phyloP scores from a whole-genome alignment of 805 yeast genomes.

The Wickerhamiella domercqiae region DNA sequence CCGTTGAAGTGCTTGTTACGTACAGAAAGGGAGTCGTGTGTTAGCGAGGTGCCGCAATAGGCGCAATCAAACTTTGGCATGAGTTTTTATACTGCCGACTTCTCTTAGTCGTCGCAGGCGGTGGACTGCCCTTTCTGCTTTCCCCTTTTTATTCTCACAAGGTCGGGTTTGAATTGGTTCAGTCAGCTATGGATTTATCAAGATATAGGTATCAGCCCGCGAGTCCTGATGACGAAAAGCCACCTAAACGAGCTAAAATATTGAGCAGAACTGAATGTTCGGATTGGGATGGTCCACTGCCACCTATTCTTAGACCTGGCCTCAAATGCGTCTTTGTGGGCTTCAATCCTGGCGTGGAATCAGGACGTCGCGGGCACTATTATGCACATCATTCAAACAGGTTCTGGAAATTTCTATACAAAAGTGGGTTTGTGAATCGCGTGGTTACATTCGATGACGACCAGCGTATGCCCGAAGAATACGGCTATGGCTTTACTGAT shows the following conservation, averaged over 20 bases:
- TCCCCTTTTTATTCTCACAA: too few relatives aligned
- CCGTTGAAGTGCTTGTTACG: slow-evolving; percentile 15
- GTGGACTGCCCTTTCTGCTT: too few relatives aligned
- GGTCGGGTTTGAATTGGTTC: too few relatives aligned
- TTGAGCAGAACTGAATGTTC: not conserved
- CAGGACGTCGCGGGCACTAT: slow-evolving; percentile 48
- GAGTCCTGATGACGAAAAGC: too few relatives aligned
- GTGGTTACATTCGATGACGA: slow-evolving; percentile 29
- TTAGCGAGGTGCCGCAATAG: slow-evolving; percentile 14
- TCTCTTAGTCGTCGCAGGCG: too few relatives aligned
- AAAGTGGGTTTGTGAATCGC: slow-evolving; percentile 31
- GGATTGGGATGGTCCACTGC: slow-evolving; percentile 15
- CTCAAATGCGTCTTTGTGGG: slow-evolving; percentile 45
- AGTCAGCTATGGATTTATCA: slow-evolving; percentile 1
- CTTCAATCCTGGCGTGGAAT: slow-evolving; percentile 54
- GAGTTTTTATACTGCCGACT: too few relatives aligned
- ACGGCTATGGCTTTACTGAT: slow-evolving; percentile 55
- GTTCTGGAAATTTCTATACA: slow-evolving; percentile 52
- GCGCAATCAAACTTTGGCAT: slow-evolving; percentile 16
- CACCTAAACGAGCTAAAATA: too few relatives aligned
- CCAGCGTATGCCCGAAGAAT: slow-evolving; percentile 26
- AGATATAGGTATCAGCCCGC: not conserved
- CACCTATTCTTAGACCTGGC: slow-evolving; percentile 19
- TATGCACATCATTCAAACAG: slow-evolving; percentile 56
- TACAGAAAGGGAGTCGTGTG: slow-evolving; percentile 14